Evolutionary conservation across 805 yeast genomes (phyloP), one percentile per base, ranked within the genome.

Genomic region (Candida silvatica): DNA sequence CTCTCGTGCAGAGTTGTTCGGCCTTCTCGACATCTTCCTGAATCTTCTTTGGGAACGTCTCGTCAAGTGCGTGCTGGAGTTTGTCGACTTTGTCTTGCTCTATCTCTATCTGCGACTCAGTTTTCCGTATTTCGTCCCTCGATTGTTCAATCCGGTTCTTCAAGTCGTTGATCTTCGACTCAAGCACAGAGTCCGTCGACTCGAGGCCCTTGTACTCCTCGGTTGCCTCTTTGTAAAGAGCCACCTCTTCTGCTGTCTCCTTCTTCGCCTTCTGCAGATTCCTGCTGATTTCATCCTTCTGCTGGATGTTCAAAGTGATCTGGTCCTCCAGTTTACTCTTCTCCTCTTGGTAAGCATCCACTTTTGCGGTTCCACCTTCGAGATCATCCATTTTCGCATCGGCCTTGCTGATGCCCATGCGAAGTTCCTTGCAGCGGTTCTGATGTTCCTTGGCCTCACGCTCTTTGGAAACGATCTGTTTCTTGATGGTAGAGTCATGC

Each of bases 1-100:
- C 74, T 27, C 69, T 49, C 0, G 66, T 40, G 45, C 85, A 77
- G 32, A 66, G 61, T 19, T 56, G 49, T 6, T 28, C 32, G 4
- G 76, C 77, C 22, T 49, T 47, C 3, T 27, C 35, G 2, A 35
- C 40, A 23, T 47, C 32, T 8, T 44, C 41, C 5, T 37, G 42
- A 14, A 61, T 52, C 25, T 58, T 59, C 5, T 48, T 46, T 4
- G 53, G 49, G 18, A 59, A 33, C 14, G 37, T 42, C 3, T 37
- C 41, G 5, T 40, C 45, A 3, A 58, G 43, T 39, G 56, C 61
- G 12, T 44, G 46, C 5, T 41, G 37, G 23, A 56, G 35, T 27
- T 54, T 53, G 7, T 38, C 40, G 20, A 56, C 48, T 17, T 48
- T 47, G 4, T 14, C 7, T 4, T 32, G 16, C 16, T 22, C 22